Evolutionary conservation across 768 basidiomycete species (phyloP), one percentile per base, ranked within the genome.

Genomic region (Clavulina sp.): DNA sequence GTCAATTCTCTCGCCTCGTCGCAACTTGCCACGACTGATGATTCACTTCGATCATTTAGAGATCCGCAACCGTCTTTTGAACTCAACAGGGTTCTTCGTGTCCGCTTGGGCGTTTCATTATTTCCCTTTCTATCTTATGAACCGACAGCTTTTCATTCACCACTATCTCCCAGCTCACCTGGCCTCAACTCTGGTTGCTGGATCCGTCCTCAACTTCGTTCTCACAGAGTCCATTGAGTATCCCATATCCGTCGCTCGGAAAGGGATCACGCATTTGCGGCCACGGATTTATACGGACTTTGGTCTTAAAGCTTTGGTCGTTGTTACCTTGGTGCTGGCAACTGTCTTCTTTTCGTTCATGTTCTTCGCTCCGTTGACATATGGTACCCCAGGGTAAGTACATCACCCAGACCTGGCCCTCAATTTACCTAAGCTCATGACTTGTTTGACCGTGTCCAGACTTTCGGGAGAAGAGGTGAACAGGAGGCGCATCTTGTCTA

Each of bases 91-190:
- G 21, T 95, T 96, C 73, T 97, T 99, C 77, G 67, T 91, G 50
- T 69, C 91, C 29, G 76, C 93, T 24, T 99, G 95, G 95, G 81
- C 75, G 9, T 86, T 85, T 51, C 95, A 99, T 64, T 99, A 95
- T 68, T 69, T 83, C 61, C 95, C 95, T 4, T 99, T 97, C 75
- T 99, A 87, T 80, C 73, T 96, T 26, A 93, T 99, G 88, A 82
- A 75, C 61, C 84, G 95, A 34, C 95, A 99, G 61, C 73, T 92
- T 40, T 99, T 99, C 74, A 70, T 99, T 24, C 95, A 99, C 64
- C 92, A 95, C 65, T 99, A 99, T 64, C 80, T 99, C 3, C 93
- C 93, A 13, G 93, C 93, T 0, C 95, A 99, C 63, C 73, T 99
- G 38, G 81, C 85, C 9, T 92, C 88, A 13, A 82, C 89, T 9